Percentiles rank a stretch among this genome's conserved stretches.
Evolutionary conservation across 2,329 filamentous ascomycete species (phyloP).

Genomic region (Talaromyces sp.): DNA sequence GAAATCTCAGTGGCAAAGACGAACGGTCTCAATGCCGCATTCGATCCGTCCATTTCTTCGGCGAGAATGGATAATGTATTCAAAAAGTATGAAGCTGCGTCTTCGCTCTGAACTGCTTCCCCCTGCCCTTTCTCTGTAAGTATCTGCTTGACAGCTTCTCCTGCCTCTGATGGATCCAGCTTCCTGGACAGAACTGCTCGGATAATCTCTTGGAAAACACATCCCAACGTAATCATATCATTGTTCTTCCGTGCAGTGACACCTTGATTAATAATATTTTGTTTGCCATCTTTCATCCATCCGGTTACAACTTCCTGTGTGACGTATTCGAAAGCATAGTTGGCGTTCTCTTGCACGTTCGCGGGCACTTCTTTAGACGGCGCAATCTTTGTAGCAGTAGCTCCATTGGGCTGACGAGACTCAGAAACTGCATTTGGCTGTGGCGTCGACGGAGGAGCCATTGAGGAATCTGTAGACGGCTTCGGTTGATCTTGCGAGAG

Average conservation of each 20-base stretch:
- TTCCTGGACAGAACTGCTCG: slow-evolving; percentile 66
- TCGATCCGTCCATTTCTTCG: slow-evolving; percentile 59
- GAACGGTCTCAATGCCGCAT: slow-evolving; percentile 58
- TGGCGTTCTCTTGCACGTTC: slow-evolving; percentile 23
- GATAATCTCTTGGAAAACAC: slow-evolving; percentile 79
- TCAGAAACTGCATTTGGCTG: slow-evolving; percentile 28
- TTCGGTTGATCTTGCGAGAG: slow-evolving; percentile 32
- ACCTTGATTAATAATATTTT: slow-evolving; percentile 62
- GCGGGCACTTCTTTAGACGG: slow-evolving; percentile 11
- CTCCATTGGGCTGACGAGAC: slow-evolving; percentile 26
- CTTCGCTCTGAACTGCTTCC: slow-evolving; percentile 50
- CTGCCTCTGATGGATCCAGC: slow-evolving; percentile 64
- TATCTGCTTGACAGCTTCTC: slow-evolving; percentile 67
- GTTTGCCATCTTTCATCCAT: slow-evolving; percentile 65
- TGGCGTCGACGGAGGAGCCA: slow-evolving; percentile 29
- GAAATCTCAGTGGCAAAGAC: slow-evolving; percentile 68
- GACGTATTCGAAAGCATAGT: slow-evolving; percentile 69
- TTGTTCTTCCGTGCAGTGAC: slow-evolving; percentile 60
- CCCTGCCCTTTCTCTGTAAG: slow-evolving; percentile 52
- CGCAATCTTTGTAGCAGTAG: slow-evolving; percentile 20
- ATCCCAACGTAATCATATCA: slow-evolving; percentile 63
- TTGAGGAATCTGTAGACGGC: slow-evolving; percentile 26
- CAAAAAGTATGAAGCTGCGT: slow-evolving; percentile 67
- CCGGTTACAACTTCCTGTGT: slow-evolving; percentile 62
- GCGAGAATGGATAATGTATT: slow-evolving; percentile 76